Percentiles rank a stretch among this genome's conserved stretches.
phyloP scores from a whole-genome alignment of 805 yeast genomes.

The Teunomyces cretensis region DNA sequence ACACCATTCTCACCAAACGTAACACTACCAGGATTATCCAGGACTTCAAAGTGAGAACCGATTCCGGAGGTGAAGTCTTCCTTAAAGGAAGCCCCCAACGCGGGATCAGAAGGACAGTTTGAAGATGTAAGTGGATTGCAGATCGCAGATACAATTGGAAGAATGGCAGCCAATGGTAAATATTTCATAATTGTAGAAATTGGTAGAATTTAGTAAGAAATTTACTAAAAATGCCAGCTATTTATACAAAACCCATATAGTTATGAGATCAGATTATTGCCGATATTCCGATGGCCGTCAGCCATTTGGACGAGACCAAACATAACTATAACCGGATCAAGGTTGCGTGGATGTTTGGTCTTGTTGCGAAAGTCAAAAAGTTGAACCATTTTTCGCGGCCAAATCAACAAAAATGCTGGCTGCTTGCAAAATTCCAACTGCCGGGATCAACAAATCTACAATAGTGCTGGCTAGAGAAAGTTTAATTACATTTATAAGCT shows the following conservation, averaged over 20 bases:
- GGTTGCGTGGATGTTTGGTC: neutral
- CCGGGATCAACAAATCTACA: too few relatives aligned
- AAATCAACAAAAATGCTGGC: neutral
- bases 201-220: neutral
- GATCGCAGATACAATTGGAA: conserved; percentile 8
- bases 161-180: neutral
- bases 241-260: neutral
- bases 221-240: neutral
- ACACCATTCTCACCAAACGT: conserved; percentile 10
- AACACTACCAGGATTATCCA: conserved; percentile 9
- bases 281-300: neutral
- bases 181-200: neutral
- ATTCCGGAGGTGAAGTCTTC: conserved; percentile 22
- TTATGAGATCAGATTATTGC: neutral
- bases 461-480: neutral
- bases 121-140: conserved; percentile 30
- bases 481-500: neutral
- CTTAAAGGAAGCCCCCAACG: conserved; percentile 28
- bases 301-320: neutral
- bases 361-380: neutral
- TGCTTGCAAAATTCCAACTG: neutral
- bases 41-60: conserved; percentile 10
- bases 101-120: conserved; percentile 29
- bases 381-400: neutral
- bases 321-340: neutral